Base-by-base conservation (phyloP, 257 asterid species). In the Fraxinus quadrangulata region DNA sequence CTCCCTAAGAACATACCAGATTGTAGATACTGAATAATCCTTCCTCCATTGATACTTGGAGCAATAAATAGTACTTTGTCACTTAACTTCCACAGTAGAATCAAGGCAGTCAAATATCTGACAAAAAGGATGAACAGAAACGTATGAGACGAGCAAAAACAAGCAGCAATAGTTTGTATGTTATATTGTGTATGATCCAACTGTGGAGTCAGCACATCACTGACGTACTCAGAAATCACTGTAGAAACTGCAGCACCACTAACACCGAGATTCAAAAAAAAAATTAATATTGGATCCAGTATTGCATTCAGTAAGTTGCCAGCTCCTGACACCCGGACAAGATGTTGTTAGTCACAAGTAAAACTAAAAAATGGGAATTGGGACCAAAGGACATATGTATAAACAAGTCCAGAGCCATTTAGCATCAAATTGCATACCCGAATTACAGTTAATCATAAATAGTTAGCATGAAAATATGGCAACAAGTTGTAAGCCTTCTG, bases 181-280 rank as follows among this genome's bases (percentile, higher is more conserved):
- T 67, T 51, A 45, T 75, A 78, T 67, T 42, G 70, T 59, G 80
- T 28, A 73, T 75, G 75, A 75, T 81, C 84, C 74, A 88, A 82
- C 81, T 83, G 47, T 59, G 72, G 77, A 81, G 69, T 69, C 80
- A 86, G 88, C 97, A 90, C 96, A 94, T 94, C 86, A 61, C 76
- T 47, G 86, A 93, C 98, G 77, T 95, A 93, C 99, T 95, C 99
- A 85, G 98, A 93, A 80, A 88, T 91, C 89, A 93, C 98, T 67
- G 94, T 91, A 80, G 98, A 90, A 86, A 86, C 85, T 67, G 99
- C 98, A 76, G 99, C 98, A 76, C 99, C 99, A 63, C 92, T 82
- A 61, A 91, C 71, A 73, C 99, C 99, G 78, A 93, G 83, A 84
- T 90, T 90, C 76, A 85, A 81, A 75, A 17, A 76, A 78, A 91